These are phyloP conservation scores for Lagenidium giganteum DNA, from an alignment of 352 stramenopile genomes.

Conservation along the genomic window DNA sequence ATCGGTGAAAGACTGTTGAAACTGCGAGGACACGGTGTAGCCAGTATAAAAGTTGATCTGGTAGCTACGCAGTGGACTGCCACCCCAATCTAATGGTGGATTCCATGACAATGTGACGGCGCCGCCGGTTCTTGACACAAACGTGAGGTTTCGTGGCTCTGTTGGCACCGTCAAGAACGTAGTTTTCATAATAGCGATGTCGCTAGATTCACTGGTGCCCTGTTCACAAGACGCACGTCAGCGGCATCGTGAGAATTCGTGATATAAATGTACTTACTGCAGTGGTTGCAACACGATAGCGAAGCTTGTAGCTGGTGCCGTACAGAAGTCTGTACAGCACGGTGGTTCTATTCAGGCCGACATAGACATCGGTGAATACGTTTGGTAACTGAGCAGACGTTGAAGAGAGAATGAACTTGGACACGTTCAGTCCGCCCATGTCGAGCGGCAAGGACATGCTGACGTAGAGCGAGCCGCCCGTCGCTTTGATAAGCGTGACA, in stretches of 20 bases:
- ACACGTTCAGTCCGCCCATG: slow-evolving; percentile 24
- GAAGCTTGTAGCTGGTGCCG: slow-evolving; percentile 39
- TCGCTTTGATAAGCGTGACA: slow-evolving; percentile 18
- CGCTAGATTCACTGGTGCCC: slow-evolving; percentile 45
- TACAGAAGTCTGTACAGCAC: slow-evolving; percentile 26
- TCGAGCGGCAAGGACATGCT: slow-evolving; percentile 27
- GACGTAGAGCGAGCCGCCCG: slow-evolving; percentile 39
- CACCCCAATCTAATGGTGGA: slow-evolving; percentile 48
- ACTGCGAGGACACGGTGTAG: slow-evolving; percentile 24
- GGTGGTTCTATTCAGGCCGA: slow-evolving; percentile 11
- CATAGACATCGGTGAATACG: slow-evolving; percentile 40
- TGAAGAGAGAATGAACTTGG: slow-evolving; percentile 18
- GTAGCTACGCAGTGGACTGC: slow-evolving; percentile 39
- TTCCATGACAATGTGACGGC: slow-evolving; percentile 35
- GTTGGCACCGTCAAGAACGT: slow-evolving; percentile 36
- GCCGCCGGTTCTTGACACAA: slow-evolving; percentile 28
- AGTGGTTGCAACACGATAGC: slow-evolving; percentile 31
- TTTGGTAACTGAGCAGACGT: slow-evolving; percentile 31
- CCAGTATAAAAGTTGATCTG: slow-evolving; percentile 37
- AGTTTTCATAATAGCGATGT: slow-evolving; percentile 23
- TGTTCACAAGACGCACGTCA: slow-evolving; percentile 17
- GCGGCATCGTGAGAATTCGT: too few relatives aligned
- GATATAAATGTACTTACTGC: slow-evolving; percentile 19
- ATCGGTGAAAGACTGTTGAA: slow-evolving; percentile 22
- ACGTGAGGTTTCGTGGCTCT: slow-evolving; percentile 22